Percentiles rank a stretch among this genome's conserved stretches.
Evolutionary conservation across 1,139 yeast species (phyloP).

Genomic region (Yamadazyma blattariae): DNA sequence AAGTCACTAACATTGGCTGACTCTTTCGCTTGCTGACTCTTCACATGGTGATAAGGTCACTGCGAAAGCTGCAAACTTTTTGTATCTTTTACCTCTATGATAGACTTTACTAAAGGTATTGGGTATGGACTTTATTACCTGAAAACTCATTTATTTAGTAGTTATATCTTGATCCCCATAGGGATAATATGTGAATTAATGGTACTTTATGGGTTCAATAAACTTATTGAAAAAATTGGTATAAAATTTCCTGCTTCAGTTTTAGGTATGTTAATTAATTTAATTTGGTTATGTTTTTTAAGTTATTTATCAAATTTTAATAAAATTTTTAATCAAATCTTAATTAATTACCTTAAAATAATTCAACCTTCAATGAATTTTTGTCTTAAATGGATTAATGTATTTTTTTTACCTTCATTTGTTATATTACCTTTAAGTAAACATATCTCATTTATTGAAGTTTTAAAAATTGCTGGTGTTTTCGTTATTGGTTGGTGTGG

Average conservation of each 20-base stretch:
- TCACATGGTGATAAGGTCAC: no score
- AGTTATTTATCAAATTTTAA: slow-evolving; percentile 18
- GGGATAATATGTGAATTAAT: slow-evolving; percentile 33
- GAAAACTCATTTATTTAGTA: slow-evolving; percentile 25
- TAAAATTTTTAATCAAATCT: slow-evolving; percentile 15
- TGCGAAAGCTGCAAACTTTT: no score
- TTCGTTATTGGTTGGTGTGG: slow-evolving; percentile 62
- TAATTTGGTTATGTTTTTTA: slow-evolving; percentile 44
- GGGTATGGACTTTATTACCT: slow-evolving; percentile 15
- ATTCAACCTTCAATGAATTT: slow-evolving; percentile 69
- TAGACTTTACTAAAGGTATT: slow-evolving; percentile 1
- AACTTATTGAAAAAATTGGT: slow-evolving; percentile 43
- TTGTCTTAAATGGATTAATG: slow-evolving; percentile 72
- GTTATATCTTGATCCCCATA: slow-evolving; percentile 34
- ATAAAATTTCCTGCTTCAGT: slow-evolving; percentile 74
- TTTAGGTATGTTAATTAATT: slow-evolving; percentile 66
- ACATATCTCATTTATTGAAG: slow-evolving; percentile 63
- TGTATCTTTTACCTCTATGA: no score
- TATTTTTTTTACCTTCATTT: slow-evolving; percentile 76
- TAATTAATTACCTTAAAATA: slow-evolving; percentile 42
- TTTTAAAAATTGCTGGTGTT: slow-evolving; percentile 71
- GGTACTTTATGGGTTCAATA: slow-evolving; percentile 64
- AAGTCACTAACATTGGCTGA: no score
- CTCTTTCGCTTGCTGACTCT: no score
- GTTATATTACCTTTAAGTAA: slow-evolving; percentile 66